Base-by-base conservation (phyloP, 495 filamentous ascomycete species). In the Aspergillus cristatus region DNA sequence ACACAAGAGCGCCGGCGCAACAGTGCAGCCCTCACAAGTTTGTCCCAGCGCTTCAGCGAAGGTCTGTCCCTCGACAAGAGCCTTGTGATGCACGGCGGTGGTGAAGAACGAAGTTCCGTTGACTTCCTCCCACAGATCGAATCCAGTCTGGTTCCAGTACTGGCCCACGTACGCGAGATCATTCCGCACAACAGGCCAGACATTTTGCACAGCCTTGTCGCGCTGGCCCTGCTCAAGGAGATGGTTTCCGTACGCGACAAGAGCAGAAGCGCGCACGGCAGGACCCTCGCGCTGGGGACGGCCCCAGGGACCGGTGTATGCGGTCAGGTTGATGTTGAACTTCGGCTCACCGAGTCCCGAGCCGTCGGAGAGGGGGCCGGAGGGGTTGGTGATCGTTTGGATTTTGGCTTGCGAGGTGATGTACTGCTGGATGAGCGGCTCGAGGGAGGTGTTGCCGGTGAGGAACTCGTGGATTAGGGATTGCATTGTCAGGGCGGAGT, bases 101-200 rank as follows among this genome's bases (percentile, higher is more conserved):
- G 76, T 80, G 48, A 79, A 81, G 58, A 80, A 79, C 22, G 72
- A 75, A 2, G 69, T 62, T 11, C 76, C 75, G 14, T 62, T 41
- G 0, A 82, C 72, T 50, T 86, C 82, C 45, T 87, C 82, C 82
- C 82, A 86, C 0, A 87, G 70, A 53, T 86, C 65, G 34, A 54
- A 67, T 13, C 55, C 57, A 8, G 46, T 63, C 24, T 62, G 39
- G 34, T 60, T 66, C 83, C 82, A 89, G 60, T 87, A 81, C 50
- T 86, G 75, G 2, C 75, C 70, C 13, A 84, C 72, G 46, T 86
- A 85, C 26, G 68, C 58, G 14, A 79, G 47, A 41, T 78, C 75
- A 34, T 77, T 76, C 12, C 61, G 55, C 14, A 79, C 71, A 33
- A 76, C 61, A 0, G 73, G 71, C 72, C 70, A 75, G 17, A 72